Evolutionary conservation across 2,329 filamentous ascomycete genomes (phyloP).

Genomic region (Mycogone perniciosa): DNA sequence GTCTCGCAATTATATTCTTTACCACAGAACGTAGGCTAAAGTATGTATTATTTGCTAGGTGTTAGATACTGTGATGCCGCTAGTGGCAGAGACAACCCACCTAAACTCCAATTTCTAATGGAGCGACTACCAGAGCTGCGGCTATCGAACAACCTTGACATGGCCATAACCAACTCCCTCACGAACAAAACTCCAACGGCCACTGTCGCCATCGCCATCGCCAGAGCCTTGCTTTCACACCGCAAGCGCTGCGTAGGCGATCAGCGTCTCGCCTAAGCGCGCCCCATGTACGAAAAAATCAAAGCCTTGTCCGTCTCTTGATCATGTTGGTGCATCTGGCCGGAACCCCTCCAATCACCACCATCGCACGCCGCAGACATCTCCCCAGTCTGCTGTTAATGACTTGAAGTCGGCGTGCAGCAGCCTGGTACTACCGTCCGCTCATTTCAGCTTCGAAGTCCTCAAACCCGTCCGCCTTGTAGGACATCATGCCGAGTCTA

Average conservation of each 20-base stretch:
- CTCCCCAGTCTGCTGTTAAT: slow-evolving; percentile 22
- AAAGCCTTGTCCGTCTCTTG: slow-evolving; percentile 19
- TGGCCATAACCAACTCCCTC: slow-evolving; percentile 15
- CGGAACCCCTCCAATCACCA: slow-evolving; percentile 29
- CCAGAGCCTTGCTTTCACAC: slow-evolving; percentile 8
- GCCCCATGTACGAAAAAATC: slow-evolving; percentile 23
- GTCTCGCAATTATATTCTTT: too few relatives aligned
- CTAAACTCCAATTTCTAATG: not conserved
- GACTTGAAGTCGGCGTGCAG: slow-evolving; percentile 8
- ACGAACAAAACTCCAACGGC: slow-evolving; percentile 8
- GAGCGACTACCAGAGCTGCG: not conserved
- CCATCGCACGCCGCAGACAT: slow-evolving; percentile 31
- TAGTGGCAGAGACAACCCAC: not conserved
- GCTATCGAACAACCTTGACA: not conserved
- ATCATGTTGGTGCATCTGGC: slow-evolving; percentile 38
- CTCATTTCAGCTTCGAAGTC: not conserved
- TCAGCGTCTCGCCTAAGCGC: slow-evolving; percentile 17
- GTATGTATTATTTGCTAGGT: too few relatives aligned
- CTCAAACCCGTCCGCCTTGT: not conserved
- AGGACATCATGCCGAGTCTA: slow-evolving; percentile 47
- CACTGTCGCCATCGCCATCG: slow-evolving; percentile 14
- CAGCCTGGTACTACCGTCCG: slow-evolving; percentile 7
- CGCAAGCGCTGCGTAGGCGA: not conserved
- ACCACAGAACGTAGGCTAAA: too few relatives aligned
- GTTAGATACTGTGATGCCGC: not conserved